Evolutionary conservation across 768 basidiomycete genomes (phyloP), one percentile per base, ranked within the genome.

Genomic region (Boletus pseudo-olivaceus): DNA sequence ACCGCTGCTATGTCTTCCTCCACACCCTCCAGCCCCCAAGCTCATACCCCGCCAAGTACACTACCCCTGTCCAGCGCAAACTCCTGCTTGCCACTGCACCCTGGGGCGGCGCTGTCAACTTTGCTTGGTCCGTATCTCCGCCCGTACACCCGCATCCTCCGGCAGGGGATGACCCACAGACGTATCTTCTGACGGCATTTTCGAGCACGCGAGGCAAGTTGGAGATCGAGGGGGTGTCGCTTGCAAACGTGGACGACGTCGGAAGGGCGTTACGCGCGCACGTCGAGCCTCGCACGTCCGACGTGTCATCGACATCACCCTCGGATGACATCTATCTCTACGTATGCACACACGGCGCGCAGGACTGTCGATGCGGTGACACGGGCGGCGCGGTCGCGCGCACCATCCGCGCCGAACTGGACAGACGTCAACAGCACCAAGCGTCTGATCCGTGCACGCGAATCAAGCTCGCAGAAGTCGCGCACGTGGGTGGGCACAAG

Each of bases 401-500:
- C 0, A 77, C 82, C 3, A 64, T 94, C 27, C 71, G 73, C 17
- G 71, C 75, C 5, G 86, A 89, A 63, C 67, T 88, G 7, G 66
- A 65, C 37, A 69, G 63, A 38, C 75, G 77, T 46, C 67, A 65
- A 20, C 55, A 69, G 42, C 56, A 33, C 10, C 63, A 75, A 33
- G 58, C 56, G 7, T 56, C 48, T 3, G 66, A 70, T 54, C 58
- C 57, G 2, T 64, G 67, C 57, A 64, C 37, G 55, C 82, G 56
- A 60, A 76, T 76, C 23, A 67, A 67, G 41, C 73, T 92, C 2
- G 82, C 82, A 4, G 83, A 90, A 58, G 80, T 86, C 7, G 87
- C 80, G 2, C 91, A 94, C 68, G 83, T 94, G 47, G 91, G 92
- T 1, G 90, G 90, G 26, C 91, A 94, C 70, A 78, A 88, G 90